These are phyloP conservation scores for Ambrosiella xylebori DNA, from an alignment of 2,329 filamentous ascomycete genomes.

Conservation along the genomic window DNA sequence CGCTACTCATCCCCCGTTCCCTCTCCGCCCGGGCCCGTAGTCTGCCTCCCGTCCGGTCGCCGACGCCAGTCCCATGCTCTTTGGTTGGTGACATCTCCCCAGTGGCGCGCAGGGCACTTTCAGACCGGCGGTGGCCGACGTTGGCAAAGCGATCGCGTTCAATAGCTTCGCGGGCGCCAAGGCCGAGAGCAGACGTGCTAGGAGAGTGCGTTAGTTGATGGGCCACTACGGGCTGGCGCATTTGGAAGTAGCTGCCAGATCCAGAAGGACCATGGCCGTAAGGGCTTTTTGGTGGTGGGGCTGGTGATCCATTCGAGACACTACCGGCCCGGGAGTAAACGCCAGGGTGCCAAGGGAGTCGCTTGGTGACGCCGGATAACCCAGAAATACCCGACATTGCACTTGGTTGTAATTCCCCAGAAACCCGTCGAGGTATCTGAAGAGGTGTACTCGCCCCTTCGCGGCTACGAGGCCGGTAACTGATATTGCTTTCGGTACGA, in stretches of 20 bases:
- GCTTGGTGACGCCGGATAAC: constrained; percentile 8
- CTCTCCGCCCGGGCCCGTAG: constrained; percentile 2
- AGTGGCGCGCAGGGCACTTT: constrained; percentile 7
- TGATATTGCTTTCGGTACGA: constrained; percentile 25
- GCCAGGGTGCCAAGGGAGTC: constrained; percentile 4
- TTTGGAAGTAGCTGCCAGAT: constrained; percentile 16
- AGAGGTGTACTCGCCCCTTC: constrained; percentile 20
- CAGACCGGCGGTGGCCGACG: constrained; percentile 6
- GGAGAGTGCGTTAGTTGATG: constrained; percentile 23
- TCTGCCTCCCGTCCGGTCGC: constrained; percentile 5
- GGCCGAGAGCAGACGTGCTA: constrained; percentile 23
- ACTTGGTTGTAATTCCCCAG: constrained; percentile 20
- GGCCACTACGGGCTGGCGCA: constrained; percentile 22
- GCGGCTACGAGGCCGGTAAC: constrained; percentile 27
- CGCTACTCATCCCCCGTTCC: background rate
- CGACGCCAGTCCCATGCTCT: constrained; percentile 5
- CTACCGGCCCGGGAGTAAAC: constrained; percentile 6
- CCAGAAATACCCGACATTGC: constrained; percentile 5
- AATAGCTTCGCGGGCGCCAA: background rate
- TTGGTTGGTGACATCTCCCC: constrained; percentile 2
- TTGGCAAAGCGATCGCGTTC: constrained; percentile 7
- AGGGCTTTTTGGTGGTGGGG: background rate
- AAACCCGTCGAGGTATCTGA: constrained; percentile 25
- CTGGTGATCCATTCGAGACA: constrained; percentile 5
- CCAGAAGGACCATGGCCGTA: constrained; percentile 1